phyloP scores from a whole-genome alignment of 2,329 filamentous ascomycete species.

The Penicillium polonicum region DNA sequence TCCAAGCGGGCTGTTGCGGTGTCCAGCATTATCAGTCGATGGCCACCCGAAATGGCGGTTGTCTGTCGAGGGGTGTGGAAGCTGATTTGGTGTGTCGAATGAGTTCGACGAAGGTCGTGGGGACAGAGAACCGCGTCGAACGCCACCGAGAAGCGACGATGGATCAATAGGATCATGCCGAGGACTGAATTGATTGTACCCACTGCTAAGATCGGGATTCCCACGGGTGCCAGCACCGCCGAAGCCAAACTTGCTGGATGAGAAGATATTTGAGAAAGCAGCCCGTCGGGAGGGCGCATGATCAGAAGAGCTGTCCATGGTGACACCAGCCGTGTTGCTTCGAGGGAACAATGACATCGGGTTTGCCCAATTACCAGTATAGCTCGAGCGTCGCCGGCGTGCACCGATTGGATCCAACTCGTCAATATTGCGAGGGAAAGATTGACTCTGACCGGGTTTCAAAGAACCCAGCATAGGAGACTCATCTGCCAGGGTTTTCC shows the following conservation, averaged over 20 bases:
- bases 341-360: conserved; percentile 50
- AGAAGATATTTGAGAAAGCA: conserved; percentile 47
- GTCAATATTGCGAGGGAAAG: conserved; percentile 57
- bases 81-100: conserved; percentile 52
- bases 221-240: conserved; percentile 34
- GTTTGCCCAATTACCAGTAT: conserved; percentile 57
- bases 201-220: conserved; percentile 35
- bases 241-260: conserved; percentile 40
- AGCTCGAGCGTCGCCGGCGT: conserved; percentile 55
- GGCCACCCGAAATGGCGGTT: conserved; percentile 72
- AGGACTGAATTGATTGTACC: conserved; percentile 50
- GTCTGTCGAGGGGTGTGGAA: conserved; percentile 76
- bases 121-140: conserved; percentile 45
- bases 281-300: conserved; percentile 40
- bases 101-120: conserved; percentile 54
- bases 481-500: conserved; percentile 60
- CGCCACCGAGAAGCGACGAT: conserved; percentile 43
- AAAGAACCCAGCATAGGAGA: conserved; percentile 58
- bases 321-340: conserved; percentile 44
- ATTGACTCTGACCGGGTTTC: conserved; percentile 61
- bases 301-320: conserved; percentile 44
- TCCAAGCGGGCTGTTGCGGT: conserved; percentile 52
- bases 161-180: conserved; percentile 49
- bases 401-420: conserved; percentile 53
- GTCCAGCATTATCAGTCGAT: conserved; percentile 52